Percentiles rank a stretch among this genome's conserved stretches.
Conservation (phyloP, 2,329 filamentous ascomycete genomes). For the Calonectria montana region DNA sequence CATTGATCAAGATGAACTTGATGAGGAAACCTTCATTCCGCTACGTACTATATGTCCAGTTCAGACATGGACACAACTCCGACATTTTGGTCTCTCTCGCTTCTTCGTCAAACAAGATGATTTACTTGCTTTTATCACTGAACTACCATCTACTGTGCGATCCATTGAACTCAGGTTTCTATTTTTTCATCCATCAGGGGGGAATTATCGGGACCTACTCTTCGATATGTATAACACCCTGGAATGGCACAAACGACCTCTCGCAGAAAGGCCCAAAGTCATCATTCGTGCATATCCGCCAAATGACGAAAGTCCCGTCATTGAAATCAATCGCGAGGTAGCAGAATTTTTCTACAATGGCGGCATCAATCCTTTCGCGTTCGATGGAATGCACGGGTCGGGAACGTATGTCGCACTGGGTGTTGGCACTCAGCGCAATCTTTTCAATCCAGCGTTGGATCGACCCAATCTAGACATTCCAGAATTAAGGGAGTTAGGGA, state of each 20-base stretch:
- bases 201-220: background rate
- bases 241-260: background rate
- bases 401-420: background rate
- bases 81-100: background rate
- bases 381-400: background rate
- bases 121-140: background rate
- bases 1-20: background rate
- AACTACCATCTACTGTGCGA: background rate
- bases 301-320: background rate
- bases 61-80: background rate
- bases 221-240: background rate
- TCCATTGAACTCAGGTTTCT: background rate
- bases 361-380: background rate
- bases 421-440: background rate
- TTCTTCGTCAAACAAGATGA: background rate
- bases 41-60: background rate
- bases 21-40: background rate
- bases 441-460: background rate
- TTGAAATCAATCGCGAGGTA: background rate
- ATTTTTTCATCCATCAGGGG: background rate
- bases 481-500: background rate
- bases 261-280: background rate
- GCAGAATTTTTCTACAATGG: background rate
- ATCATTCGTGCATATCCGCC: background rate
- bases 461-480: background rate